phyloP scores from a whole-genome alignment of 208 protist genomes.

The Novymonas esmeraldas region DNA sequence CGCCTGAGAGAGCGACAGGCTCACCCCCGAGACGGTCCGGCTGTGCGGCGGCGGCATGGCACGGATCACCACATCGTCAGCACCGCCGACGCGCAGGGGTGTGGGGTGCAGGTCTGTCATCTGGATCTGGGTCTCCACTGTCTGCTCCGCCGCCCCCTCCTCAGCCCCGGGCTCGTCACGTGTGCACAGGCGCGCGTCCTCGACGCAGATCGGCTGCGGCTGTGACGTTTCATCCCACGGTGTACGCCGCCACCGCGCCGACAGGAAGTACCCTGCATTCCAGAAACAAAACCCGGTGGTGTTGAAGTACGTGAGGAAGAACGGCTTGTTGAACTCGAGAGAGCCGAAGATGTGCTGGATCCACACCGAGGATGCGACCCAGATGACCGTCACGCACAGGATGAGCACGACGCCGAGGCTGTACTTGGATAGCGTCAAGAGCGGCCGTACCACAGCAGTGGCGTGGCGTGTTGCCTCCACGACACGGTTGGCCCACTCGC shows the following conservation, averaged over 20 bases:
- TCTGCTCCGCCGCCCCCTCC: background rate
- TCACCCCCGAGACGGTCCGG: background rate
- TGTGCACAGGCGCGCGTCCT: slow-evolving; percentile 39
- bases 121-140: no score
- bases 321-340: slow-evolving; percentile 84
- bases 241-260: slow-evolving; percentile 55
- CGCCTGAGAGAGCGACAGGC: background rate
- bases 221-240: slow-evolving; percentile 46
- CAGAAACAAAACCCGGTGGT: slow-evolving; percentile 85
- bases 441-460: background rate
- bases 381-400: slow-evolving; percentile 89
- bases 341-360: slow-evolving; percentile 92
- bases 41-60: no score
- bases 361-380: slow-evolving; percentile 86
- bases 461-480: background rate
- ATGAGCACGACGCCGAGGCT: slow-evolving; percentile 83
- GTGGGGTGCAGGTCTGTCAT: no score
- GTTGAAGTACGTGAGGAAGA: slow-evolving; percentile 94
- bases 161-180: background rate
- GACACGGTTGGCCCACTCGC: background rate
- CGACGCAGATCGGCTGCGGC: slow-evolving; percentile 56
- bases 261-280: slow-evolving; percentile 77
- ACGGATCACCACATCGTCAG: background rate
- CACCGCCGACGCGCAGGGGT: background rate
- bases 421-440: slow-evolving; percentile 58